Conservation (phyloP, 2,329 filamentous ascomycete genomes). For the Botryotinia convoluta region DNA sequence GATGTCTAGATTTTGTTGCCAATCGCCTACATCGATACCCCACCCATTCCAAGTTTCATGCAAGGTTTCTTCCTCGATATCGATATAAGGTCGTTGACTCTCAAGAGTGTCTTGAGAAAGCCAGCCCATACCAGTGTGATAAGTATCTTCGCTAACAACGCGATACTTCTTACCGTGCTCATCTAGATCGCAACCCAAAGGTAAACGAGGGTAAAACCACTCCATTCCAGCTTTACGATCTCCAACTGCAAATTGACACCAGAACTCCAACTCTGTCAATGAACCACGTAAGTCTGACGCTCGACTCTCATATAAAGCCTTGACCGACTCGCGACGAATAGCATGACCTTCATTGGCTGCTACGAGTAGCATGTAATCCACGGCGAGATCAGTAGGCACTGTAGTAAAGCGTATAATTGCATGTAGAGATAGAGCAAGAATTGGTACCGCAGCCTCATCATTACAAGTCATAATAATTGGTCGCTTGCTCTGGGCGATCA, state of each 20-base stretch:
- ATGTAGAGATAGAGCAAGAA: slow-evolving; percentile 72
- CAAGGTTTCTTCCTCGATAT: slow-evolving; percentile 60
- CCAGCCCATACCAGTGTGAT: slow-evolving; percentile 74
- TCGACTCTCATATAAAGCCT: slow-evolving; percentile 67
- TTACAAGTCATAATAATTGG: slow-evolving; percentile 96
- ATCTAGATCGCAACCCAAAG: slow-evolving; percentile 67
- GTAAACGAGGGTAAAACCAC: slow-evolving; percentile 83
- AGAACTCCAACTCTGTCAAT: slow-evolving; percentile 84
- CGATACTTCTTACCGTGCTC: slow-evolving; percentile 65
- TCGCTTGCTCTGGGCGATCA: slow-evolving; percentile 81
- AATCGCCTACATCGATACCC: slow-evolving; percentile 61
- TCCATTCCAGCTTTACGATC: slow-evolving; percentile 84
- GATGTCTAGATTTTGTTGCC: slow-evolving; percentile 47
- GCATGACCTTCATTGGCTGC: slow-evolving; percentile 89
- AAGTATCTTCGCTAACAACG: slow-evolving; percentile 79
- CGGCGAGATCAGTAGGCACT: slow-evolving; percentile 64
- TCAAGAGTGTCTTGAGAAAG: slow-evolving; percentile 59
- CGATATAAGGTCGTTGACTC: slow-evolving; percentile 40
- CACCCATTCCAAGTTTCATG: slow-evolving; percentile 67
- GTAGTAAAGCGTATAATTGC: slow-evolving; percentile 75
- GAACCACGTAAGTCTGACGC: slow-evolving; percentile 73
- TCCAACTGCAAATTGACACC: slow-evolving; percentile 94
- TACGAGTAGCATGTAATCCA: slow-evolving; percentile 77
- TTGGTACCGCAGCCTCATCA: slow-evolving; percentile 77
- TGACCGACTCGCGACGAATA: slow-evolving; percentile 64